These are phyloP conservation scores for Candida succiphila DNA, from an alignment of 805 yeast species.

Conservation along the genomic window DNA sequence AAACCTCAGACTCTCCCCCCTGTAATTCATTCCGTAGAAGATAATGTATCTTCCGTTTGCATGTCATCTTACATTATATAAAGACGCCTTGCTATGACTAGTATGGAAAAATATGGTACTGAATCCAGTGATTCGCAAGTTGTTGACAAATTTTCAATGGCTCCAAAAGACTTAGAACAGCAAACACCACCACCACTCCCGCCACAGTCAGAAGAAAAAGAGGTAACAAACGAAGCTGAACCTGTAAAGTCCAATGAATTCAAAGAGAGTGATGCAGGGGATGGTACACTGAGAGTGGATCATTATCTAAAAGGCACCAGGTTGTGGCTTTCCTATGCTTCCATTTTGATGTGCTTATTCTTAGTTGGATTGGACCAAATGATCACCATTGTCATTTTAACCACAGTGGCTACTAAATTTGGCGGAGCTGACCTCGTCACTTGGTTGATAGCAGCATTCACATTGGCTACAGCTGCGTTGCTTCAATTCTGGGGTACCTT, in stretches of 20 bases:
- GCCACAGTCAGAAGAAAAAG: background rate
- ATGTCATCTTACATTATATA: too few species aligned
- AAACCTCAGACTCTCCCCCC: too few species aligned
- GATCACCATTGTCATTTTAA: conserved; percentile 42
- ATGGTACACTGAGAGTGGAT: conserved; percentile 23
- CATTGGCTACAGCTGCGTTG: conserved; percentile 42
- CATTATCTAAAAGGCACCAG: conserved; percentile 15
- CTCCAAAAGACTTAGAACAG: too few species aligned
- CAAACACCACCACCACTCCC: too few species aligned
- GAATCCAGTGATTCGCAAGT: too few species aligned
- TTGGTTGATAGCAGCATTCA: conserved; percentile 49
- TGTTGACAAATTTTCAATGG: too few species aligned
- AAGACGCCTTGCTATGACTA: too few species aligned
- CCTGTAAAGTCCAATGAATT: conserved; percentile 5
- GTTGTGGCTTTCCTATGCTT: conserved; percentile 2
- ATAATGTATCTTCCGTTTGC: too few species aligned
- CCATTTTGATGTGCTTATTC: conserved; percentile 11
- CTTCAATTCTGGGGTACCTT: conserved; percentile 50
- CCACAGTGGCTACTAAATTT: conserved; percentile 40
- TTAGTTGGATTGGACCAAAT: conserved; percentile 45
- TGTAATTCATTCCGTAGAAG: too few species aligned
- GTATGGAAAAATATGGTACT: too few species aligned
- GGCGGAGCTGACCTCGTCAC: conserved; percentile 40
- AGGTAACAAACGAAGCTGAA: background rate
- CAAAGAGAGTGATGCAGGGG: conserved; percentile 30